phyloP scores from a whole-genome alignment of 2,329 filamentous ascomycete species.

The Epichloe bromicola region DNA sequence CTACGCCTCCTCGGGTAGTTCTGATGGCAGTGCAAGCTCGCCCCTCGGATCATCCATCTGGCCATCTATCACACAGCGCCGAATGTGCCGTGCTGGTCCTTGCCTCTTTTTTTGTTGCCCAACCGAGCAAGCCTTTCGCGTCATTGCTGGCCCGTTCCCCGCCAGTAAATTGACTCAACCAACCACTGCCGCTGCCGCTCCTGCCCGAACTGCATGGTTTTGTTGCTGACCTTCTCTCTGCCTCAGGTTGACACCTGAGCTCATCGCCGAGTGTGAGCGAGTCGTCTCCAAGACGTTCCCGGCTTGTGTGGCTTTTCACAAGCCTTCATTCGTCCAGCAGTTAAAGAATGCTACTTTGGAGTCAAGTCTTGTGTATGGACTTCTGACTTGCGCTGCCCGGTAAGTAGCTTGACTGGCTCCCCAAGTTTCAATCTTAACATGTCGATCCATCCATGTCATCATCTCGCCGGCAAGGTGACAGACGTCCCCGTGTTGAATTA shows the following conservation, averaged over 20 bases:
- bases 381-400: slow-evolving; percentile 44
- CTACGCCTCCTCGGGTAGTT: too few species aligned
- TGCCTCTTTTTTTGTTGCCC: not conserved
- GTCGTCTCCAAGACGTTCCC: slow-evolving; percentile 48
- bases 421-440: not conserved
- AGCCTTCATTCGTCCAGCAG: slow-evolving; percentile 48
- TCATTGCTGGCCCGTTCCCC: not conserved
- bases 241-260: slow-evolving; percentile 39
- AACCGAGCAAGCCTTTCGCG: not conserved
- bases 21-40: too few species aligned
- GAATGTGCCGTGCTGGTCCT: not conserved
- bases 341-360: slow-evolving; percentile 44
- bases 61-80: too few species aligned
- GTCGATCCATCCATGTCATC: not conserved
- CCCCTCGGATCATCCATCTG: too few species aligned
- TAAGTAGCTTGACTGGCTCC: slow-evolving; percentile 23
- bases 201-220: not conserved
- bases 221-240: slow-evolving; percentile 9
- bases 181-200: not conserved
- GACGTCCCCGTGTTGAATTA: not conserved
- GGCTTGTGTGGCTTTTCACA: slow-evolving; percentile 50
- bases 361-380: slow-evolving; percentile 42
- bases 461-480: not conserved
- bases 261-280: slow-evolving; percentile 45
- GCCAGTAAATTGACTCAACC: not conserved